Evolutionary conservation across 495 filamentous ascomycete genomes (phyloP), one percentile per base, ranked within the genome.

Genomic region (Terfezia claveryi): DNA sequence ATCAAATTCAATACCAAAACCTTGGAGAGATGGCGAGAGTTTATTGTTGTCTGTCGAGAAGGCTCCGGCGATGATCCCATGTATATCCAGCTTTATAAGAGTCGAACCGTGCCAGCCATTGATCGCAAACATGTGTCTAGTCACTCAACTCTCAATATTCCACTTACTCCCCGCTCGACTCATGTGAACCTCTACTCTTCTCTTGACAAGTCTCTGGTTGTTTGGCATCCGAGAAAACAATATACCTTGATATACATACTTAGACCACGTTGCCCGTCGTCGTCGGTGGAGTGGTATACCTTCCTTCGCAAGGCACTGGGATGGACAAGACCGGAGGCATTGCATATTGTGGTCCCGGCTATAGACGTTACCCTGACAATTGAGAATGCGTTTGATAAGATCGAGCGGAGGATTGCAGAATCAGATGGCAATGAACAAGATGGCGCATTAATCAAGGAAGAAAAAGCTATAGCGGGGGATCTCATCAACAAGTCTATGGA

Each of bases 231-330:
- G 17, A 68, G 65, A 57, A 76, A 71, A 54, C 64, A 57, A 12
- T 78, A 80, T 14, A 81, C 76, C 9, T 73, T 69, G 54, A 81
- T 86, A 49, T 83, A 77, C 59, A 81, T 83, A 38, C 68, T 86
- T 60, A 76, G 78, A 16, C 74, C 82, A 5, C 74, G 78, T 17
- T 83, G 81, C 44, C 70, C 74, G 9, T 79, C 78, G 6, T 76
- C 76, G 56, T 74, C 79, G 20, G 74, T 80, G 32, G 82, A 86
- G 60, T 86, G 82, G 82, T 85, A 81, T 59, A 83, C 82, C 0
- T 86, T 85, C 56, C 67, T 86, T 12, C 71, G 74, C 10, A 73
- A 77, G 38, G 69, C 73, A 2, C 67, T 84, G 10, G 82, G 81
- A 23, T 79, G 75, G 71, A 69, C 70, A 23, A 71, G 76, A 16